Evolutionary conservation across 768 basidiomycete species (phyloP).

Genomic region (Russula ochroleuca): DNA sequence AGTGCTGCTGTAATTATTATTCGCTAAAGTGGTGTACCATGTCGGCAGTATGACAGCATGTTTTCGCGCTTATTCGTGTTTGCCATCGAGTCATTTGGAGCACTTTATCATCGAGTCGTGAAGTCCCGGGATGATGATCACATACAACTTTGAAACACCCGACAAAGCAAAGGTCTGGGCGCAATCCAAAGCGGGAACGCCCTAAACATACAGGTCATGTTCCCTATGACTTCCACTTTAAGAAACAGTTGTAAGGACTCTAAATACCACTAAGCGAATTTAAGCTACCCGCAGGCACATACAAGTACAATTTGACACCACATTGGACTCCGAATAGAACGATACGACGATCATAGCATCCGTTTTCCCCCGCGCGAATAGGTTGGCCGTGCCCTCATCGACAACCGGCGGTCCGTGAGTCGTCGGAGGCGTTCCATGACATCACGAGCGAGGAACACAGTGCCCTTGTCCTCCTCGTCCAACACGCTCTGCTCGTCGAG

Average conservation of each 20-base stretch:
- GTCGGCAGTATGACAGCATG: too few relatives aligned
- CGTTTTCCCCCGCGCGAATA: slow-evolving; percentile 9
- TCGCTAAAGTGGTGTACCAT: too few relatives aligned
- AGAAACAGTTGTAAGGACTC: background rate
- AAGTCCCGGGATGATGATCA: background rate
- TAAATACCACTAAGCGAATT: background rate
- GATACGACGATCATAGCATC: slow-evolving; percentile 3
- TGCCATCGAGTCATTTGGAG: background rate
- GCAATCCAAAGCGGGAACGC: background rate
- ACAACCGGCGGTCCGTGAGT: slow-evolving; percentile 29
- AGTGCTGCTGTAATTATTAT: background rate
- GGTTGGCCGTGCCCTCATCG: slow-evolving; percentile 1
- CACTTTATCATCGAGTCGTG: background rate
- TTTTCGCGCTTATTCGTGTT: too few relatives aligned
- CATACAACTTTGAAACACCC: too few relatives aligned
- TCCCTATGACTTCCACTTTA: background rate
- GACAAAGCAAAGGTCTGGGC: background rate
- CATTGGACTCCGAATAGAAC: background rate
- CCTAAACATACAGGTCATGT: too few relatives aligned
- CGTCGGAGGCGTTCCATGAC: slow-evolving; percentile 35
- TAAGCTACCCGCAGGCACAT: slow-evolving; percentile 12
- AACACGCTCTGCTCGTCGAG: slow-evolving; percentile 33
- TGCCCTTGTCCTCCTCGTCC: slow-evolving; percentile 37
- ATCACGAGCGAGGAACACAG: slow-evolving; percentile 37
- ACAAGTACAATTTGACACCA: slow-evolving; percentile 11